Conservation (phyloP, 495 filamentous ascomycete species). For the Penicillium waksmanii region DNA sequence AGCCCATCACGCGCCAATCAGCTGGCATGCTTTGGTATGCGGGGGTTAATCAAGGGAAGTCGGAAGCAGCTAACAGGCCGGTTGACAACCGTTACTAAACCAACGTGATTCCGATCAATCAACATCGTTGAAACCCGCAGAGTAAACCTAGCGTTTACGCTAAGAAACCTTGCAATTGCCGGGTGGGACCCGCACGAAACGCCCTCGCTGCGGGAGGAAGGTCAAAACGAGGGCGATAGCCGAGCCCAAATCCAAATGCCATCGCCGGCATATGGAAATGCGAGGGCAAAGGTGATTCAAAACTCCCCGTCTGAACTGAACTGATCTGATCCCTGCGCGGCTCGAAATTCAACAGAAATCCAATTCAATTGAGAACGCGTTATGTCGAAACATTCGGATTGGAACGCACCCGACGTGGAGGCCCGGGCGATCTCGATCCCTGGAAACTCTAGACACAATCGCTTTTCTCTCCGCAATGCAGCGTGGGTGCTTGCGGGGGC, state of each 20-base stretch:
- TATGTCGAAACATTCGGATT: constrained; percentile 14
- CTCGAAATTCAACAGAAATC: background rate
- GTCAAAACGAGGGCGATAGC: constrained; percentile 21
- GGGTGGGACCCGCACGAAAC: constrained; percentile 3
- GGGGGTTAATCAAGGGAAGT: constrained; percentile 4
- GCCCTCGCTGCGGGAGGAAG: constrained; percentile 15
- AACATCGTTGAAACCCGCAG: background rate
- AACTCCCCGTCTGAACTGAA: background rate
- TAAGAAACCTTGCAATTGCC: constrained; percentile 10
- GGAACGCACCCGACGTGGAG: background rate
- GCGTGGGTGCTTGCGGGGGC: background rate
- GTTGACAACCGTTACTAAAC: background rate
- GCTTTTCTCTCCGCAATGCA: constrained; percentile 8
- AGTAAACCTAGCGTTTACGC: constrained; percentile 9
- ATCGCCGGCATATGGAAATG: background rate
- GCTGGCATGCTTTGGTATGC: background rate
- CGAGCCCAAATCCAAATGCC: background rate
- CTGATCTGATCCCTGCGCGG: background rate
- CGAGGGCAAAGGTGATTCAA: background rate
- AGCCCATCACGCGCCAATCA: constrained; percentile 7
- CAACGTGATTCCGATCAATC: background rate
- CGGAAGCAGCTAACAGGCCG: background rate
- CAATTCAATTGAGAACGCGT: background rate
- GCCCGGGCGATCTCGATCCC: background rate
- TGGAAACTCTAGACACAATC: background rate